These are phyloP conservation scores for Apiotrichum brassicae DNA, from an alignment of 1,284 basidiomycete genomes.

Conservation along the genomic window DNA sequence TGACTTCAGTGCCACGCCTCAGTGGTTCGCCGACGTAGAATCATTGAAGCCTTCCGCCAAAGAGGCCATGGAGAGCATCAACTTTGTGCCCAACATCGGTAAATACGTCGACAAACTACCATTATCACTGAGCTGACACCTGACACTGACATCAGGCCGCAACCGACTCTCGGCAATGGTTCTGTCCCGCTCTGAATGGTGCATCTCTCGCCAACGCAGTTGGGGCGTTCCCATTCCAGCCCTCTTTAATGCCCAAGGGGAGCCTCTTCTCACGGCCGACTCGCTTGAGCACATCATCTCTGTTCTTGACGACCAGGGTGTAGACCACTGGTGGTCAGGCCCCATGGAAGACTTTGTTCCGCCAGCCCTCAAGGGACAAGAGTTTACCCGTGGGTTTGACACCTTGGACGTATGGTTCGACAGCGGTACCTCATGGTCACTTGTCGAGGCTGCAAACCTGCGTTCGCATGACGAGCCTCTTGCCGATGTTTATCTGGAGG, in stretches of 20 bases:
- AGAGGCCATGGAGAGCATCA: slow-evolving; percentile 62
- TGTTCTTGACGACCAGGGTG: slow-evolving; percentile 66
- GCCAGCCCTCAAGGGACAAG: slow-evolving; percentile 50
- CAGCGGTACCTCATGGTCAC: slow-evolving; percentile 90
- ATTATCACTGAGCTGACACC: no score
- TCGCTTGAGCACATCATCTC: slow-evolving; percentile 72
- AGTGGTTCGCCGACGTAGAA: slow-evolving; percentile 95
- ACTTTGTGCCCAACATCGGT: slow-evolving; percentile 74
- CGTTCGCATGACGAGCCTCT: slow-evolving; percentile 44
- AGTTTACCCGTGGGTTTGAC: slow-evolving; percentile 73
- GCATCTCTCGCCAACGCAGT: slow-evolving; percentile 93
- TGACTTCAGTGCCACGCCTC: slow-evolving; percentile 73
- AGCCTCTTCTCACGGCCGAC: slow-evolving; percentile 60
- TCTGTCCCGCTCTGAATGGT: slow-evolving; percentile 90
- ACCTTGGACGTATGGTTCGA: slow-evolving; percentile 99
- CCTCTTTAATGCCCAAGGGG: slow-evolving; percentile 65
- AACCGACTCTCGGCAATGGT: slow-evolving; percentile 82
- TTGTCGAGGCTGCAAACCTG: slow-evolving; percentile 50
- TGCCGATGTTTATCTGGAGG: slow-evolving; percentile 90
- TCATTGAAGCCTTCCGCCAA: slow-evolving; percentile 73
- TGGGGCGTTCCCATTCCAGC: slow-evolving; percentile 98
- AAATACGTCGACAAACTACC: slow-evolving; percentile 31
- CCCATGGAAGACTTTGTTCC: slow-evolving; percentile 76
- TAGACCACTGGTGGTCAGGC: slow-evolving; percentile 87
- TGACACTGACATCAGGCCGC: slow-evolving; percentile 56